phyloP scores from a whole-genome alignment of 75 land plant species.

The Pinus albicaulis region DNA sequence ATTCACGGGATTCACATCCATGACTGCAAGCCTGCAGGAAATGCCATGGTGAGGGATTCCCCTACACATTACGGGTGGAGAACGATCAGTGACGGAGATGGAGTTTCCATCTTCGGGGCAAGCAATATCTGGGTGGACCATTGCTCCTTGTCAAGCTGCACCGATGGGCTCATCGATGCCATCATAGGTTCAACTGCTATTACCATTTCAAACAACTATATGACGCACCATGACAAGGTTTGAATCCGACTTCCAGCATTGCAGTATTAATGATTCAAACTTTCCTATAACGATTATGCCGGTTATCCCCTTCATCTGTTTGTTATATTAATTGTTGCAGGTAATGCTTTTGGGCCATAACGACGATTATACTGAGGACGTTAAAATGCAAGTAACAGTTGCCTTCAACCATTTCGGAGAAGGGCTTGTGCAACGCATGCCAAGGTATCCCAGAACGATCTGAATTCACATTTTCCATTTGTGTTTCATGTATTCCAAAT shows the following conservation, averaged over 20 bases:
- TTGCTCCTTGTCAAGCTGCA: conserved; percentile 60
- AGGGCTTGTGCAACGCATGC: conserved; percentile 78
- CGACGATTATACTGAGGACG: conserved; percentile 50
- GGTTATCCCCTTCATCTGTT: background rate
- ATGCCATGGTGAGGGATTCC: conserved; percentile 72
- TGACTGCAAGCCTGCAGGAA: conserved; percentile 72
- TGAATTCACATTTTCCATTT: background rate
- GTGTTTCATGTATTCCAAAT: too few species aligned
- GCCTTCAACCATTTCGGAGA: conserved; percentile 77
- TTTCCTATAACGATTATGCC: background rate
- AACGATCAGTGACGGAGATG: conserved; percentile 79
- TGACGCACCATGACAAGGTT: conserved; percentile 88
- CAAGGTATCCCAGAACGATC: conserved; percentile 40
- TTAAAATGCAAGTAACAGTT: conserved; percentile 70
- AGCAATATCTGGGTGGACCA: conserved; percentile 82
- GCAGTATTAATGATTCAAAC: background rate
- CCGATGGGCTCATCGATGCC: conserved; percentile 81
- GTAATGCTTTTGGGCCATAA: conserved; percentile 69
- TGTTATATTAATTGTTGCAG: conserved; percentile 15
- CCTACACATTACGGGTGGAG: conserved; percentile 66
- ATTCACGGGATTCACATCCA: conserved; percentile 33
- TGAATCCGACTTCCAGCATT: background rate
- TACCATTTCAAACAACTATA: conserved; percentile 80
- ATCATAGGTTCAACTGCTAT: conserved; percentile 75
- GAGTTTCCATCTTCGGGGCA: conserved; percentile 56